Evolutionary conservation across 129 eudicot genomes (phyloP).

Genomic region (Rutidosis leptorrhynchoides): DNA sequence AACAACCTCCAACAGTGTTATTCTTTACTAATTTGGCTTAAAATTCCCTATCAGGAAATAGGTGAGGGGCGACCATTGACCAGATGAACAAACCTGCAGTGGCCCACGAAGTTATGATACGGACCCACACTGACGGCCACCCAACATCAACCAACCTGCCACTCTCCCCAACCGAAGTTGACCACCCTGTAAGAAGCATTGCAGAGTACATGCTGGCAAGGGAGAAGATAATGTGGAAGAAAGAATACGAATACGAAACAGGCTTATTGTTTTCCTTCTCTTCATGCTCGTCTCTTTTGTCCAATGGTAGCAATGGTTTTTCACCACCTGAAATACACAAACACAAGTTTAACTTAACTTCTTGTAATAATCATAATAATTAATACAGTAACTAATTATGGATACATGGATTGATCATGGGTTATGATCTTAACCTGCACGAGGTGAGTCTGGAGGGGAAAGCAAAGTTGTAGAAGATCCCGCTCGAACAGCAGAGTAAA

Average conservation of each 20-base stretch:
- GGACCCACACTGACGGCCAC: conserved; percentile 99
- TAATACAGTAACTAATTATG: too few relatives aligned
- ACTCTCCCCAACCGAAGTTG: conserved; percentile 94
- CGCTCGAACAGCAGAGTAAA: conserved; percentile 97
- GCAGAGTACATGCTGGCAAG: conserved; percentile 99
- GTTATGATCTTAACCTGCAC: too few relatives aligned
- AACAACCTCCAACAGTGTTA: not conserved
- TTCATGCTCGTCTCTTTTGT: conserved; percentile 68
- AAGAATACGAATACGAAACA: conserved; percentile 80
- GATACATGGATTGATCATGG: too few relatives aligned
- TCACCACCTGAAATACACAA: conserved; percentile 50
- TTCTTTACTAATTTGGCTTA: conserved; percentile 26
- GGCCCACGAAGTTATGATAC: conserved; percentile 92
- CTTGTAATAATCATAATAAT: too few relatives aligned
- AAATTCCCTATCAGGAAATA: conserved; percentile 93
- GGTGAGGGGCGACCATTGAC: conserved; percentile 83
- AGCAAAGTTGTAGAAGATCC: conserved; percentile 95
- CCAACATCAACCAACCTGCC: conserved; percentile 95
- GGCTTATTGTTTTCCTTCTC: conserved; percentile 70
- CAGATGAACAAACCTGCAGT: conserved; percentile 86
- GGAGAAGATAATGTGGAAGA: conserved; percentile 93
- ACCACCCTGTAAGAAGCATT: conserved; percentile 98
- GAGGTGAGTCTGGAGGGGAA: conserved; percentile 92
- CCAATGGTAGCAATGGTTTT: conserved; percentile 86
- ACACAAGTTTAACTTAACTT: too few relatives aligned